Percentiles rank a stretch among this genome's conserved stretches.
Evolutionary conservation across 2,329 filamentous ascomycete genomes (phyloP).

Genomic region (Alternaria longipes): DNA sequence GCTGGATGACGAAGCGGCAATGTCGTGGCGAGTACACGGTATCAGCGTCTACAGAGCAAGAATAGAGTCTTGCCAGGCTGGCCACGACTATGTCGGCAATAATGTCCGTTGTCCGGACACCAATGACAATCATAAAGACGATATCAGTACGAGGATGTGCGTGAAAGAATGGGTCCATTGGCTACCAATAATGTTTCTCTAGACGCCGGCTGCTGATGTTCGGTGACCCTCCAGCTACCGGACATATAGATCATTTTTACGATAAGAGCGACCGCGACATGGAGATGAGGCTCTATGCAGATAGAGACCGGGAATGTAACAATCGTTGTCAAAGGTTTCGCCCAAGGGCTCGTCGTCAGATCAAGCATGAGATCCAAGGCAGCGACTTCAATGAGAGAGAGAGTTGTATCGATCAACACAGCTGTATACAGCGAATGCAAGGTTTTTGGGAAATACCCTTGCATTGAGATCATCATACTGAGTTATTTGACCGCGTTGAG

Average conservation of each 20-base stretch:
- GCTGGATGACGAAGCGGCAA: neutral
- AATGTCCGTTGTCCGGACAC: neutral
- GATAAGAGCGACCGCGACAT: neutral
- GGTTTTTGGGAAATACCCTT: neutral
- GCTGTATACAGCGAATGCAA: too few relatives aligned
- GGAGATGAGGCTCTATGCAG: neutral
- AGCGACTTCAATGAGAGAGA: neutral
- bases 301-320: too few relatives aligned
- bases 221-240: neutral
- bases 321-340: too few relatives aligned
- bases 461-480: neutral
- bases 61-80: slow-evolving; percentile 1
- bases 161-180: neutral
- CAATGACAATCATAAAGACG: neutral
- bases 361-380: too few relatives aligned
- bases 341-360: too few relatives aligned
- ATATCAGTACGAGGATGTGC: neutral
- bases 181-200: neutral
- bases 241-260: neutral
- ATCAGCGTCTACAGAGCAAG: slow-evolving; percentile 2
- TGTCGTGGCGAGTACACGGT: neutral
- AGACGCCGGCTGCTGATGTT: neutral
- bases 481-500: neutral
- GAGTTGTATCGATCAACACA: too few relatives aligned
- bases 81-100: neutral